Evolutionary conservation across 805 yeast species (phyloP), one percentile per base, ranked within the genome.

Genomic region (Cyberlindnera nakhonratchasimensis): DNA sequence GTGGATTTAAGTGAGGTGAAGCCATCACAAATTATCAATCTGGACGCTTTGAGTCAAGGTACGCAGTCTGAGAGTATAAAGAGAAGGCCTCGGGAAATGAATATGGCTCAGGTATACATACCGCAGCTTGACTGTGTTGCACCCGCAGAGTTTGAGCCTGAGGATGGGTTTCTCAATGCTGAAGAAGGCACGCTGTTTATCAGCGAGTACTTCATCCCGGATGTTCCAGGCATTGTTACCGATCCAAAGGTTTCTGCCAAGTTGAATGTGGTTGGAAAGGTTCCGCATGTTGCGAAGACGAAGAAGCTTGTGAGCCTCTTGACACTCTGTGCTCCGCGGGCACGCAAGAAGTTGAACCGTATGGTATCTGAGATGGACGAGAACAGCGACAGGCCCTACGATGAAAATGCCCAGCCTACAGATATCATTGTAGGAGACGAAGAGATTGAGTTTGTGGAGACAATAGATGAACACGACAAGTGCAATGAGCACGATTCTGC

Each of bases 131-230:
- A 57, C 38, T 12, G 11, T 2, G 5, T 53, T 11, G 45, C 39
- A 5, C 24, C 42, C 1, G 33, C 16, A 8, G 29, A 35, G 0
- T 47, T 54, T 25, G 34, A 24, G 3, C 39, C 34, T 2, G 29
- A 29, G 5, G 55, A 52, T n/a, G 62, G 62, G 1, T 50, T 49
- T 22, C 36, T 57, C 9, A 47, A 42, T 2, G 44, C 26, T 2
- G 18, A 33, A 5, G 59, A 56, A 21, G 31, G 37, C 6, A 41
- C 36, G 3, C 46, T 45, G n/a, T 56, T 56, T 34, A 43, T 53
- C 28, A 42, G 52, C 10, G 42, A 34, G 11, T 46, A 43, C 29
- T 45, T 38, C 20, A 39, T 48, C 8, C 32, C 37, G 3, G 42
- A 34, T 30, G 33, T 25, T 31, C 31, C 13, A 6, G 29, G n/a